phyloP scores from a whole-genome alignment of 306 rosid species.

The Begonia peltatifolia region DNA sequence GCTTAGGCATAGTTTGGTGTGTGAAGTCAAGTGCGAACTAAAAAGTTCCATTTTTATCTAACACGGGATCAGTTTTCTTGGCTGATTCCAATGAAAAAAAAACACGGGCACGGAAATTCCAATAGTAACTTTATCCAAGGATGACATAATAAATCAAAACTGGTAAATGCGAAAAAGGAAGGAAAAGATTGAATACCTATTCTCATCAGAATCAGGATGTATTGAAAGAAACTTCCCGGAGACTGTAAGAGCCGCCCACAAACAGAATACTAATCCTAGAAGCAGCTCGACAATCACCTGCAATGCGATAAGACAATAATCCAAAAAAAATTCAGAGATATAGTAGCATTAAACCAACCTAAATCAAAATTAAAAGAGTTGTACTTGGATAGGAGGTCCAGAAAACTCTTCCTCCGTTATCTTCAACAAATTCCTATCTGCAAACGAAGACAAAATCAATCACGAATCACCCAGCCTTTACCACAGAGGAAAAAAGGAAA shows the following conservation, averaged over 20 bases:
- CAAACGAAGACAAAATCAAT: constrained; percentile 17
- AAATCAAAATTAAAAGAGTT: constrained; percentile 5
- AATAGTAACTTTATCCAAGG: no score
- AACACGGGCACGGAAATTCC: no score
- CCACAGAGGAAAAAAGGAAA: constrained; percentile 3
- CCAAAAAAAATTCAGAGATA: background rate
- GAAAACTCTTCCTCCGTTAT: constrained; percentile 83
- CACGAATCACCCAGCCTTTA: background rate
- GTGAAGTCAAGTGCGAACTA: no score
- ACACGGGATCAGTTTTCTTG: no score
- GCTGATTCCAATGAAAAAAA: no score
- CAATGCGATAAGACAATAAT: constrained; percentile 5
- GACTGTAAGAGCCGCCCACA: constrained; percentile 63
- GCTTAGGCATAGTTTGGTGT: no score
- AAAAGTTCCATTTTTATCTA: no score
- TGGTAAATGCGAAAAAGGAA: no score
- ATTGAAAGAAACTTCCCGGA: constrained; percentile 68
- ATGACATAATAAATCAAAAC: no score
- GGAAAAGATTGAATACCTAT: constrained; percentile 28
- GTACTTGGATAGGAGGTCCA: constrained; percentile 60
- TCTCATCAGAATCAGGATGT: constrained; percentile 67
- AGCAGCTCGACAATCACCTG: constrained; percentile 57
- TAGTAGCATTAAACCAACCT: background rate
- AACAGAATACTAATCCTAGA: constrained; percentile 44
- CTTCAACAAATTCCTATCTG: constrained; percentile 78